Percentiles rank a stretch among this genome's conserved stretches.
Evolutionary conservation across 192 early-diverging fungal genomes (phyloP).

Genomic region (Fimicolochytrium jonesii): DNA sequence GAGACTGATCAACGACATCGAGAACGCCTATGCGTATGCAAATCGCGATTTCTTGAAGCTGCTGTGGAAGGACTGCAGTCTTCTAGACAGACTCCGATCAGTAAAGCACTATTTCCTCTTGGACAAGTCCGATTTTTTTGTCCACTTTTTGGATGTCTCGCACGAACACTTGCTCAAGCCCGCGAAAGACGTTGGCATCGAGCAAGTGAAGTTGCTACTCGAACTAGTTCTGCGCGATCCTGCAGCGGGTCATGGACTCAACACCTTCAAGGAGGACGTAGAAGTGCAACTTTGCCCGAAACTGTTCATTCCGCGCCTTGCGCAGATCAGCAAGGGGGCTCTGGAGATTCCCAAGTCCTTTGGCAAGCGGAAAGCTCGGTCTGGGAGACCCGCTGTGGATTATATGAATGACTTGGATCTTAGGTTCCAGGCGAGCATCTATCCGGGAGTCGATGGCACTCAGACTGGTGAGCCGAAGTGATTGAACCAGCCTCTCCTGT

Average conservation of each 20-base stretch:
- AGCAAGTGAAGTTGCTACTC: conserved; percentile 75
- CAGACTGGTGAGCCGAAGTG: no score
- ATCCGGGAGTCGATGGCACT: no score
- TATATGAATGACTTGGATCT: no score
- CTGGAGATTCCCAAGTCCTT: no score
- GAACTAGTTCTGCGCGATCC: conserved; percentile 87
- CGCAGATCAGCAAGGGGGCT: conserved; percentile 51
- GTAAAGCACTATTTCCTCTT: conserved; percentile 91
- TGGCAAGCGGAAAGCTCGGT: conserved; percentile 1
- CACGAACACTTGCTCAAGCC: conserved; percentile 71
- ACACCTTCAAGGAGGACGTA: conserved; percentile 82
- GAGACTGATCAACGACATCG: conserved; percentile 72
- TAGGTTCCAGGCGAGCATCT: no score
- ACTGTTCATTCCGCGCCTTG: conserved; percentile 65
- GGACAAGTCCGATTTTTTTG: conserved; percentile 90
- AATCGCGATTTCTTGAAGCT: conserved; percentile 80
- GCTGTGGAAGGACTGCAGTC: conserved; percentile 71
- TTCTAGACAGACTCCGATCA: conserved; percentile 75
- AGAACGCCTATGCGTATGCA: conserved; percentile 81
- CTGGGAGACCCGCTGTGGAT: background rate
- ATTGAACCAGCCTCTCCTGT: no score
- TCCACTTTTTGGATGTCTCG: conserved; percentile 91
- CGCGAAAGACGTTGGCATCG: conserved; percentile 59
- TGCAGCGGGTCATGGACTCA: conserved; percentile 57
- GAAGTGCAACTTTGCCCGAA: conserved; percentile 64